Evolutionary conservation across 495 filamentous ascomycete species (phyloP), one percentile per base, ranked within the genome.

Genomic region (Penicillium turbatum): DNA sequence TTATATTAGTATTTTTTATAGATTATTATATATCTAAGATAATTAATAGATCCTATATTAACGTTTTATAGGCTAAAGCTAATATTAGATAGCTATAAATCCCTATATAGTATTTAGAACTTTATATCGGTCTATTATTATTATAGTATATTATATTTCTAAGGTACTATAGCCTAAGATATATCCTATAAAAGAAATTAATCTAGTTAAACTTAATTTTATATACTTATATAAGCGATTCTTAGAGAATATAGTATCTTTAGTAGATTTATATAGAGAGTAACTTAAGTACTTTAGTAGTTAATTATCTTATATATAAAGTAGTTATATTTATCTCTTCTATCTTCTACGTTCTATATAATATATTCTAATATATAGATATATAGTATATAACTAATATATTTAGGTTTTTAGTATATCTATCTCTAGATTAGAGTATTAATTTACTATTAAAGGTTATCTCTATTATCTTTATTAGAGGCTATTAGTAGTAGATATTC

Each of bases 381-480:
- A 74, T 54, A 45, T 55, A 11, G 43, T 74, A 3, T 74, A 59
- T 40, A 62, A 74, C 31, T 47, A 26, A 5, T 74, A 57, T 48
- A 58, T 58, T 2, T 50, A 59, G 24, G 49, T 68, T 17, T 70
- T 68, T 46, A 57, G 68, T 1, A 39, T 0, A 0, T 53, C 65
- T 6, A 46, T 48, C 1, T 0, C 46, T 4, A 51, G 51, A 2
- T 27, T 42, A 6, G 61, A 72, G 34, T 60, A 62, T 47, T 48
- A 37, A 6, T 68, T 68, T 32, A 60, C 37, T 1, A 31, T 68
- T 3, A 43, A 49, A 4, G 51, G 49, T 10, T 65, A 51, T 42
- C 46, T 68, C 0, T 57, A 63, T 32, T 64, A 54, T 39, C 41
- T 55, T 2, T 59, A 54, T 5, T 24, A 49, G 9, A 34, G 46